Percentiles rank a stretch among this genome's conserved stretches.
phyloP scores from a whole-genome alignment of 345 rosid genomes.

The Melaleuca quinquenervia region DNA sequence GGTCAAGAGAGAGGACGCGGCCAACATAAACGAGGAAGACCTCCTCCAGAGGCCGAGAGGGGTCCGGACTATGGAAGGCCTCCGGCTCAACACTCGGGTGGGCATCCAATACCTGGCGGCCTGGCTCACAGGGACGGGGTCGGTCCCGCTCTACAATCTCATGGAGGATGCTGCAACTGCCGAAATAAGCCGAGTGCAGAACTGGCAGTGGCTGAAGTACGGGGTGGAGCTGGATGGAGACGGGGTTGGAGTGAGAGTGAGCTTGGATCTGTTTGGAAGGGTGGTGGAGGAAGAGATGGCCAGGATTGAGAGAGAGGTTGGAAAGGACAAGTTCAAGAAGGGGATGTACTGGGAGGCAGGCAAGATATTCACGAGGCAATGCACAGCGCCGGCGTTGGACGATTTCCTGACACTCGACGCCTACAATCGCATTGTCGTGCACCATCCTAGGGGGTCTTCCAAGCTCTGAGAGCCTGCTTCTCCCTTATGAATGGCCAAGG shows the following conservation, averaged over 20 bases:
- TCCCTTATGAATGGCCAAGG: not conserved
- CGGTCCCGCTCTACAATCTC: constrained; percentile 87
- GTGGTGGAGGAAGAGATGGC: constrained; percentile 86
- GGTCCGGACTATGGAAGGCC: constrained; percentile 69
- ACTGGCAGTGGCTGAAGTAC: constrained; percentile 92
- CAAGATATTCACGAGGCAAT: constrained; percentile 64
- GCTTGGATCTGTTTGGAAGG: constrained; percentile 50
- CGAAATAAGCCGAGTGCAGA: constrained; percentile 89
- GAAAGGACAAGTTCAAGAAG: constrained; percentile 60
- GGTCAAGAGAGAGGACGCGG: constrained; percentile 55
- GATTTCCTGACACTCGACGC: constrained; percentile 84
- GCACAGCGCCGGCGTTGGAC: constrained; percentile 46
- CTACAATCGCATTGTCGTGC: constrained; percentile 52
- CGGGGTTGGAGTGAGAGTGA: constrained; percentile 62
- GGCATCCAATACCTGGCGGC: constrained; percentile 89
- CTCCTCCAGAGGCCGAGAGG: constrained; percentile 81
- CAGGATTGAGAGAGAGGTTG: constrained; percentile 77
- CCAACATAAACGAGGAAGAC: constrained; percentile 57
- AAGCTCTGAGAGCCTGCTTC: constrained; percentile 28
- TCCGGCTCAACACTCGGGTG: constrained; percentile 77
- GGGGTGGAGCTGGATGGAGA: constrained; percentile 76
- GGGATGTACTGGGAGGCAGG: constrained; percentile 76
- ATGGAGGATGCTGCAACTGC: constrained; percentile 98
- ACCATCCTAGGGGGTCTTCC: constrained; percentile 39
- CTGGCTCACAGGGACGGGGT: constrained; percentile 84